A percentile compares a stretch with the other conserved stretches of the same genome.
Conservation (phyloP, 768 basidiomycete genomes). For the Cystofilobasidium ferigula region DNA sequence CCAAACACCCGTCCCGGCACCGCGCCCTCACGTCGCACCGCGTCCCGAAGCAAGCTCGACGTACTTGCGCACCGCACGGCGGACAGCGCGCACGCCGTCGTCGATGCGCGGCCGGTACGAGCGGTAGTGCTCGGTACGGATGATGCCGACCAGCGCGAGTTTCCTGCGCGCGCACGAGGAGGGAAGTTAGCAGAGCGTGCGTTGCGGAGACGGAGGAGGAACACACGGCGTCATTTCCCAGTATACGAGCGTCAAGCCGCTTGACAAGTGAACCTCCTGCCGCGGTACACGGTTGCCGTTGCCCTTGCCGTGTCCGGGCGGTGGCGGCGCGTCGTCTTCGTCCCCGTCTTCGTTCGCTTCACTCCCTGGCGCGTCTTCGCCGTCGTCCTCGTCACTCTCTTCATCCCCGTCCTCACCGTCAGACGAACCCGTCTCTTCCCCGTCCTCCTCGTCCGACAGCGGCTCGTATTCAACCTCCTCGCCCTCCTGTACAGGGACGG, state of each 20-base stretch:
- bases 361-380: not conserved
- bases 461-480: not conserved
- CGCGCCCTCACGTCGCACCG: not conserved
- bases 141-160: not conserved
- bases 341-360: not conserved
- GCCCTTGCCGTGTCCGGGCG: not conserved
- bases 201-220: not conserved
- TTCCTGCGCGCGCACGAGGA: not conserved
- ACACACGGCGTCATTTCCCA: constrained; percentile 15
- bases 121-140: not conserved
- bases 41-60: not conserved
- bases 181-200: not conserved
- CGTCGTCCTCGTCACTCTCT: not conserved
- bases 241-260: constrained; percentile 1
- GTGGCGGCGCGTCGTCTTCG: not conserved
- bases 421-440: too few relatives aligned
- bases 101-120: not conserved
- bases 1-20: too few relatives aligned
- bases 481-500: too few relatives aligned
- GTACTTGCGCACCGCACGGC: not conserved
- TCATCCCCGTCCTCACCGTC: constrained; percentile 4
- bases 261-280: not conserved
- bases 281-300: not conserved
- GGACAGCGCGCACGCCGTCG: not conserved
- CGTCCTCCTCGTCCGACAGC: not conserved